Conservation (phyloP, 176 grass and related monocot species). For the Pontederia crassipes region DNA sequence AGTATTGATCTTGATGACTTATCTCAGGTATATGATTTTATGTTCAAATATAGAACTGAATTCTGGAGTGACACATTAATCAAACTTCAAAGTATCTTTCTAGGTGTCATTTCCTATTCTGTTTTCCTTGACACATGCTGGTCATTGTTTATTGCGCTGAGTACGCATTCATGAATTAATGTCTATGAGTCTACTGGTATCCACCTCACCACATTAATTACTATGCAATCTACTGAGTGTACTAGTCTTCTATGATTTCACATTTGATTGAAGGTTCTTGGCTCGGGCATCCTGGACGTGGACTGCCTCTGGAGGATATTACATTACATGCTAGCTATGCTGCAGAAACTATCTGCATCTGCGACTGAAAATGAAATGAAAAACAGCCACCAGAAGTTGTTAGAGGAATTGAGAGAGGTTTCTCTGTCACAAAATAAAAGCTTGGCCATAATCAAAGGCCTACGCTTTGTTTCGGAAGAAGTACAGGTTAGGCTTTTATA, state of each 20-base stretch:
- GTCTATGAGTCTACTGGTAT: too few relatives aligned
- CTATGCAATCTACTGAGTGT: too few relatives aligned
- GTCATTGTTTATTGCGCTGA: too few relatives aligned
- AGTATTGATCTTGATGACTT: slow-evolving; percentile 81
- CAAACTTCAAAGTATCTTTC: too few relatives aligned
- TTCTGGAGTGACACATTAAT: too few relatives aligned
- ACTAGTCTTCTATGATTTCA: background rate
- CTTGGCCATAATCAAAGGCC: slow-evolving; percentile 53
- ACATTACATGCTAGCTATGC: slow-evolving; percentile 54
- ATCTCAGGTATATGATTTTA: slow-evolving; percentile 45
- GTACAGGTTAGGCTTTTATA: slow-evolving; percentile 47
- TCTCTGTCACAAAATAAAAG: slow-evolving; percentile 37
- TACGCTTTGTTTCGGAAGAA: slow-evolving; percentile 81
- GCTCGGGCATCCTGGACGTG: slow-evolving; percentile 41
- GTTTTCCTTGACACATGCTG: too few relatives aligned
- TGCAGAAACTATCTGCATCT: slow-evolving; percentile 54
- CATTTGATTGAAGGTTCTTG: slow-evolving; percentile 51
- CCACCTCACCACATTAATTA: too few relatives aligned
- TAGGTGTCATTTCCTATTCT: too few relatives aligned
- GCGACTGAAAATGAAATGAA: slow-evolving; percentile 75
- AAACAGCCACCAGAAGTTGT: slow-evolving; percentile 53
- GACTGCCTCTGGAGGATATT: slow-evolving; percentile 70
- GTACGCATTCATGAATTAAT: too few relatives aligned
- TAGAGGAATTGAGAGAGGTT: slow-evolving; percentile 48
- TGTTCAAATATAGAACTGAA: too few relatives aligned